Percentiles rank a stretch among this genome's conserved stretches.
Conservation (phyloP, 2,329 filamentous ascomycete species). For the Aureobasidium sp. region DNA sequence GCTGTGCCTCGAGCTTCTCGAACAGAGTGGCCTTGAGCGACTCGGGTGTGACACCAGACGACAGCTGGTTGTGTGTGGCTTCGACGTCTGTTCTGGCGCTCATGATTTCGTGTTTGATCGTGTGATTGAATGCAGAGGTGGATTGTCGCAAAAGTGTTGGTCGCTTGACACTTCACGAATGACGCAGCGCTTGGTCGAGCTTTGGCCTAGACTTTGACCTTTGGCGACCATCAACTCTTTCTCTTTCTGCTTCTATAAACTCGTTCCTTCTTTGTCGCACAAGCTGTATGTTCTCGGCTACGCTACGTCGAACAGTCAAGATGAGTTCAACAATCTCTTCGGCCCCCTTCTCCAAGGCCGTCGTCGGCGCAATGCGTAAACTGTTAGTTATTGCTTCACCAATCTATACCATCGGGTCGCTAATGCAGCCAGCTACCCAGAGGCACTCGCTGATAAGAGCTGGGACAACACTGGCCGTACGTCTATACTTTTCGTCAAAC, state of each 20-base stretch:
- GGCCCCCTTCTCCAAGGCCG: conserved; percentile 58
- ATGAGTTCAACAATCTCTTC: conserved; percentile 36
- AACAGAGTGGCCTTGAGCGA: conserved; percentile 62
- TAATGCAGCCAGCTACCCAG: conserved; percentile 62
- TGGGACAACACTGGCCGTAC: conserved; percentile 91
- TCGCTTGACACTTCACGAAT: not conserved
- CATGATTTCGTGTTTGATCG: conserved; percentile 27
- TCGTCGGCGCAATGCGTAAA: conserved; percentile 71
- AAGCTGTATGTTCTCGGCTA: conserved; percentile 24
- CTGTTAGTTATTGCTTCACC: conserved; percentile 51
- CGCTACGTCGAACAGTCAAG: conserved; percentile 29
- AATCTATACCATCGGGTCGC: conserved; percentile 15
- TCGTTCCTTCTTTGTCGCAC: not conserved
- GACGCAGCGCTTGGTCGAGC: conserved; percentile 1
- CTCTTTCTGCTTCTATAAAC: not conserved
- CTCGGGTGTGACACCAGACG: conserved; percentile 61
- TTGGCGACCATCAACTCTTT: not conserved
- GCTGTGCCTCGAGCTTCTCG: conserved; percentile 61
- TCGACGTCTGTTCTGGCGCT: conserved; percentile 38
- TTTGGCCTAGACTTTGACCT: not conserved
- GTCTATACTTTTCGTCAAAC: conserved; percentile 19
- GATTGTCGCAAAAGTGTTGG: conserved; percentile 7
- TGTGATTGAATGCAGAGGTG: not conserved
- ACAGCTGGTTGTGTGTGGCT: conserved; percentile 43
- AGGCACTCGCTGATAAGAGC: conserved; percentile 76